Conservation (phyloP, 192 early-diverging fungal species). For the Coemansia sp. region DNA sequence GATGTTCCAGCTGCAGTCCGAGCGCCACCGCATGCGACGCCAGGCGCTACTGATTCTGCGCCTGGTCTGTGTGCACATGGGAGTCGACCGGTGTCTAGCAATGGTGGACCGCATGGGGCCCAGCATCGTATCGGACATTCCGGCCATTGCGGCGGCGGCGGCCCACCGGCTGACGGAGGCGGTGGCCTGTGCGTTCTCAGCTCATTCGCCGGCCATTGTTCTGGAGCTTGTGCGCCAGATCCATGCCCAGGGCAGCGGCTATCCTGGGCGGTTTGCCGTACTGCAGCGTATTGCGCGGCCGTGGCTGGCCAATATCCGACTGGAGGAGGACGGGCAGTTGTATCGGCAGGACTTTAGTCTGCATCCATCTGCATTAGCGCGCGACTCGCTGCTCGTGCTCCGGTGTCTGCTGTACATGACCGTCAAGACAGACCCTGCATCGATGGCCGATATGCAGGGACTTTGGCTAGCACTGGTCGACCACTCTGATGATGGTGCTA, state of each 20-base stretch:
- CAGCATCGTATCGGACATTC: constrained; percentile 45
- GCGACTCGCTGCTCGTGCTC: constrained; percentile 39
- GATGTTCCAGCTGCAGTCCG: constrained; percentile 38
- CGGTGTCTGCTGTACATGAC: constrained; percentile 52
- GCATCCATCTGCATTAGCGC: constrained; percentile 25
- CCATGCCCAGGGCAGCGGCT: constrained; percentile 21
- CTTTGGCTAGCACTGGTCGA: constrained; percentile 43
- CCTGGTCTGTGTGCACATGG: constrained; percentile 27
- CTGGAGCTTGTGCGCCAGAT: constrained; percentile 45
- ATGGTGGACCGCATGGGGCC: constrained; percentile 43
- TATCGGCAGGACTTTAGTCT: not conserved
- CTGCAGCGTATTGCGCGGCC: constrained; percentile 24
- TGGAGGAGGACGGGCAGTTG: not conserved
- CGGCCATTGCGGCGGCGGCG: constrained; percentile 31
- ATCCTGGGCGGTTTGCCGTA: constrained; percentile 10
- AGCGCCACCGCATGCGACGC: constrained; percentile 26
- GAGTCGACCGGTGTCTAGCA: constrained; percentile 12
- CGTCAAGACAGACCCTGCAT: constrained; percentile 11
- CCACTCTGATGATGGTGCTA: too few species aligned
- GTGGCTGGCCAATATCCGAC: constrained; percentile 40
- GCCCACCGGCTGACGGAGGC: constrained; percentile 16
- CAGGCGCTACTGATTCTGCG: constrained; percentile 47
- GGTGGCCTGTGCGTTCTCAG: constrained; percentile 30
- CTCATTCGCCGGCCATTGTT: constrained; percentile 20
- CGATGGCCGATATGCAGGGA: constrained; percentile 28